Evolutionary conservation across 2,329 filamentous ascomycete genomes (phyloP).

Genomic region (Daldinia sp.): DNA sequence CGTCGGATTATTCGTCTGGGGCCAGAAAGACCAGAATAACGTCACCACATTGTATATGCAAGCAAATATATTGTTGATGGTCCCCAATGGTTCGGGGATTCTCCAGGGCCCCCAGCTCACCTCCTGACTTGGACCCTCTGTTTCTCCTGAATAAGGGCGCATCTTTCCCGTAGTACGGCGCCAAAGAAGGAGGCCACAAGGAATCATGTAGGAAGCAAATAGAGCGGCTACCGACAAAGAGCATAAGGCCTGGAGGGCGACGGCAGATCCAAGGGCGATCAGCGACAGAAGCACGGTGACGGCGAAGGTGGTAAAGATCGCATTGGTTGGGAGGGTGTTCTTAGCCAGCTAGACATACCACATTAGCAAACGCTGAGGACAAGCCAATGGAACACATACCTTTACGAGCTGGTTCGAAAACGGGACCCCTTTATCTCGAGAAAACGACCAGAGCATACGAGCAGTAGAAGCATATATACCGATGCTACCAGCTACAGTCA

Average conservation of each 20-base stretch:
- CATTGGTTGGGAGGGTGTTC: constrained; percentile 33
- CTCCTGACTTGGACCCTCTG: constrained; percentile 2
- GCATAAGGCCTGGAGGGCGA: constrained; percentile 56
- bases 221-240: constrained; percentile 54
- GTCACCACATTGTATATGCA: constrained; percentile 62
- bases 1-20: constrained; percentile 44
- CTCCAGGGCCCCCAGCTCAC: constrained; percentile 63
- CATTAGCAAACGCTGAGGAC: not conserved
- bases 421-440: constrained; percentile 36
- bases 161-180: constrained; percentile 49
- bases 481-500: constrained; percentile 35
- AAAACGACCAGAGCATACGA: constrained; percentile 43
- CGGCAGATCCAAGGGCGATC: constrained; percentile 40
- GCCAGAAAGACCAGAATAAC: constrained; percentile 67
- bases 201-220: constrained; percentile 54
- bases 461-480: constrained; percentile 38
- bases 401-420: constrained; percentile 29
- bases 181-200: constrained; percentile 51
- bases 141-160: constrained; percentile 12
- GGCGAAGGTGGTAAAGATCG: constrained; percentile 34
- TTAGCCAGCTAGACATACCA: constrained; percentile 28
- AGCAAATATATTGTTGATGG: constrained; percentile 62
- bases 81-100: constrained; percentile 59
- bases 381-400: constrained; percentile 8
- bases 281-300: constrained; percentile 41